These are phyloP conservation scores for Sphaerostilbella broomeana DNA, from an alignment of 2,329 filamentous ascomycete species.

Conservation along the genomic window DNA sequence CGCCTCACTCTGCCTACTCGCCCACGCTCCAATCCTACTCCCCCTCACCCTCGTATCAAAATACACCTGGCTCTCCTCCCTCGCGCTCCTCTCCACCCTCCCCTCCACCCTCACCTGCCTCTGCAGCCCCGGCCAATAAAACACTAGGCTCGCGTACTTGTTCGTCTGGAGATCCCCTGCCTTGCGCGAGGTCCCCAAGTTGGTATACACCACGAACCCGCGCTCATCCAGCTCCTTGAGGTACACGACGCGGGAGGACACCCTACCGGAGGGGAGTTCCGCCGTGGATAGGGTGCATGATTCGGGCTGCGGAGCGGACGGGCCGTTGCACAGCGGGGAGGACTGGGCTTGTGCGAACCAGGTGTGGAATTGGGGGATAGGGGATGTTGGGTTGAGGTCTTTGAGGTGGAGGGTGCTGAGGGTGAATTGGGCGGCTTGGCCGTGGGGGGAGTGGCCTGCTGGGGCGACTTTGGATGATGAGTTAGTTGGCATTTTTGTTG, in stretches of 20 bases:
- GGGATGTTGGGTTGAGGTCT: conserved; percentile 56
- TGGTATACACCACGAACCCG: conserved; percentile 90
- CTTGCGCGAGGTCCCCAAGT: conserved; percentile 73
- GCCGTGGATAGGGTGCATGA: conserved; percentile 85
- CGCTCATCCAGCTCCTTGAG: conserved; percentile 82
- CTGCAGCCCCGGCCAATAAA: conserved; percentile 84
- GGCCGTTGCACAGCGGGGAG: too few relatives aligned
- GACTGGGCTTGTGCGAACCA: conserved; percentile 77
- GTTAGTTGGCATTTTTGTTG: too few relatives aligned
- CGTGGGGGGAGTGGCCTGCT: conserved; percentile 47
- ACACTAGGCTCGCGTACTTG: conserved; percentile 73
- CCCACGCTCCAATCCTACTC: conserved; percentile 85
- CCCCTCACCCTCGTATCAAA: conserved; percentile 67
- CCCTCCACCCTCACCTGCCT: conserved; percentile 90
- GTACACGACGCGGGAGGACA: conserved; percentile 83
- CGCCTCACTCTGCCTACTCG: conserved; percentile 79
- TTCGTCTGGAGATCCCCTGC: conserved; percentile 65
- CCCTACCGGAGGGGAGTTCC: conserved; percentile 71
- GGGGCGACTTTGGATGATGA: conserved; percentile 40
- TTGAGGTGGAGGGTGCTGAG: conserved; percentile 51
- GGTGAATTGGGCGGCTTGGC: conserved; percentile 71
- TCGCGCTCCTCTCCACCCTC: conserved; percentile 54
- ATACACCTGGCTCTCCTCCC: conserved; percentile 66
- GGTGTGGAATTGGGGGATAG: conserved; percentile 76
- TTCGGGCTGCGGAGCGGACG: conserved; percentile 71